phyloP scores from a whole-genome alignment of 176 grass and related monocot genomes.

The Carex scoparia region DNA sequence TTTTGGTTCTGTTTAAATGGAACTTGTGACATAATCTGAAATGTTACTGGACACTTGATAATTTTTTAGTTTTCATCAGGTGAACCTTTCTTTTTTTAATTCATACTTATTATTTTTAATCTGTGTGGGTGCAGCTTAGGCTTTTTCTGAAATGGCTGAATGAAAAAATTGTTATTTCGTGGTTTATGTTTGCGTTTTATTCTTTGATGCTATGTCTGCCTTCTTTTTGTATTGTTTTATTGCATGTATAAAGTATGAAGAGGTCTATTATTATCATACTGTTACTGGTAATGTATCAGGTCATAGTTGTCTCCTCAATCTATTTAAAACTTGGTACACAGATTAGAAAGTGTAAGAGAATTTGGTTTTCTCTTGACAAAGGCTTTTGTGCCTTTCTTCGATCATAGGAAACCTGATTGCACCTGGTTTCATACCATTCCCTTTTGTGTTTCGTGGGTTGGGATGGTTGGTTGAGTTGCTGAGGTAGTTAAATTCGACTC shows the following conservation, averaged over 20 bases:
- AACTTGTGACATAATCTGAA: not conserved
- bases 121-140: not conserved
- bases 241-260: not conserved
- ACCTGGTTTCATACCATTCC: too few relatives aligned
- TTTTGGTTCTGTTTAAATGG: constrained; percentile 13
- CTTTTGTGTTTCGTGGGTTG: too few relatives aligned
- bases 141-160: too few relatives aligned
- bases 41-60: constrained; percentile 5
- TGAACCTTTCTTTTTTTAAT: not conserved
- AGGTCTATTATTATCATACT: not conserved
- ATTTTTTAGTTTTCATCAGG: constrained; percentile 7
- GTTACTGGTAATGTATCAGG: not conserved
- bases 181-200: not conserved
- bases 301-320: not conserved
- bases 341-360: too few relatives aligned
- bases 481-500: too few relatives aligned
- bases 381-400: too few relatives aligned
- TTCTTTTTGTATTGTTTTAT: not conserved
- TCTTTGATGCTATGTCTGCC: not conserved
- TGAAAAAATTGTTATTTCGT: not conserved
- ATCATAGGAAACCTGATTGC: too few relatives aligned
- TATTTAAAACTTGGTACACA: too few relatives aligned
- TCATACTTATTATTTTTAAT: too few relatives aligned
- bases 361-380: too few relatives aligned
- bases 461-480: too few relatives aligned